phyloP scores from a whole-genome alignment of 2,329 filamentous ascomycete genomes.

The Verticillium tricorpus region DNA sequence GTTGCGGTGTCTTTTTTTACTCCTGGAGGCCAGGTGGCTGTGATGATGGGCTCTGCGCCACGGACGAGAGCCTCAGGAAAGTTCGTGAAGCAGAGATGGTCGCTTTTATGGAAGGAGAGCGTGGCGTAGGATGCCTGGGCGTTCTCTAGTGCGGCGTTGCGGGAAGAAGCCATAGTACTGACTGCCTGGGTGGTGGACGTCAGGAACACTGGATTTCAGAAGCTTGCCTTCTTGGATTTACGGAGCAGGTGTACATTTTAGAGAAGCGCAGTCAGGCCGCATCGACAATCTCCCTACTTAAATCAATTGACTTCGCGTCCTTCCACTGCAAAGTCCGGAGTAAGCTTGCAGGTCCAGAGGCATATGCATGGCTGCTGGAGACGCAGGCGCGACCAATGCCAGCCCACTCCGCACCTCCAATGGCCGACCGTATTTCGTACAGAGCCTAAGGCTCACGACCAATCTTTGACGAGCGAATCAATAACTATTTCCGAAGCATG shows the following conservation, averaged over 20 bases:
- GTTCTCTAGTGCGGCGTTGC: too few relatives aligned
- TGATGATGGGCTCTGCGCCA: constrained; percentile 12
- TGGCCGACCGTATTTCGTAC: neutral
- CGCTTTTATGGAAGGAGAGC: constrained; percentile 17
- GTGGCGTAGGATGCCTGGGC: constrained; percentile 7
- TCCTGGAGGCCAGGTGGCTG: constrained; percentile 16
- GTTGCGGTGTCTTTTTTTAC: constrained; percentile 11
- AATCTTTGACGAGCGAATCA: neutral
- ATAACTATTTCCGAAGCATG: neutral
- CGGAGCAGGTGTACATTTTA: neutral
- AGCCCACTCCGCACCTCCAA: neutral
- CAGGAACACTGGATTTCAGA: neutral
- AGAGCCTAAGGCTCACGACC: neutral
- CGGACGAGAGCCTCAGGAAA: constrained; percentile 14
- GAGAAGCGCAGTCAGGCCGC: neutral
- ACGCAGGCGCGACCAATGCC: neutral
- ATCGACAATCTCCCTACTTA: neutral
- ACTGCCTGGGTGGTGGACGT: neutral
- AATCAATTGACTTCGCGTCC: neutral
- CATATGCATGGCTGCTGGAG: neutral
- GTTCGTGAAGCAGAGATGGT: constrained; percentile 17
- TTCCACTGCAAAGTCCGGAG: neutral
- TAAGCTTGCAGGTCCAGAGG: neutral
- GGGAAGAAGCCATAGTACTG: neutral
- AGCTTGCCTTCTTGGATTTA: neutral